Percentiles rank a stretch among this genome's conserved stretches.
phyloP scores from a whole-genome alignment of 257 asterid genomes.

The Primulina eburnea region DNA sequence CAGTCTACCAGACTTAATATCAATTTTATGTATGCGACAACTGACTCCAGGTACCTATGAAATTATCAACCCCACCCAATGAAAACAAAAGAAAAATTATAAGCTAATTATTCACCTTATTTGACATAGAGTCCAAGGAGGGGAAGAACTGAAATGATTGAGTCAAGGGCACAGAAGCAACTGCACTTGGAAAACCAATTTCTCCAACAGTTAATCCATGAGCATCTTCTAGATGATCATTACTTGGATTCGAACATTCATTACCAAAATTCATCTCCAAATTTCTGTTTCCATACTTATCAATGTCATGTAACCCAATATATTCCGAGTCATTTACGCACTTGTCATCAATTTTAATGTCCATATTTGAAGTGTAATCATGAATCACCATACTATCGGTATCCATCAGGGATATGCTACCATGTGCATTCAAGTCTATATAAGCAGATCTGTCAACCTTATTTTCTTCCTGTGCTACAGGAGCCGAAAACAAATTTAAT shows the following conservation, averaged over 20 bases:
- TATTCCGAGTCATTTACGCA: constrained; percentile 38
- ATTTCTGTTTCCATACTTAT: constrained; percentile 35
- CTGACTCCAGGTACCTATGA: neutral
- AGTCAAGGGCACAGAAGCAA: constrained; percentile 49
- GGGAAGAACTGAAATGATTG: constrained; percentile 57
- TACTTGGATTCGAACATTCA: constrained; percentile 32
- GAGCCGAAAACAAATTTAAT: constrained; percentile 35
- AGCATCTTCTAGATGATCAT: constrained; percentile 38
- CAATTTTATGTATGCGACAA: neutral
- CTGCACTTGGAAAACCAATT: constrained; percentile 42
- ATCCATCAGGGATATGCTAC: constrained; percentile 30
- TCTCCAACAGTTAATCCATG: constrained; percentile 45
- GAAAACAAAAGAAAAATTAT: neutral
- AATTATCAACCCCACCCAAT: neutral
- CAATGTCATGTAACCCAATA: constrained; percentile 33
- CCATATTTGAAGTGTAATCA: constrained; percentile 31
- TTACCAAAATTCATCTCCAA: constrained; percentile 32
- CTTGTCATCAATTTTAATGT: constrained; percentile 31
- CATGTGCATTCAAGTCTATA: constrained; percentile 34
- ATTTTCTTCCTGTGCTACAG: constrained; percentile 35
- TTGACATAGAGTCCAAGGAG: constrained; percentile 42
- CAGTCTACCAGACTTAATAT: constrained; percentile 11
- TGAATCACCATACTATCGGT: constrained; percentile 29
- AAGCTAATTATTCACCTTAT: constrained; percentile 41
- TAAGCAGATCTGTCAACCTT: constrained; percentile 30